phyloP scores from a whole-genome alignment of 177 flowering plant species.

The Telopea speciosissima region DNA sequence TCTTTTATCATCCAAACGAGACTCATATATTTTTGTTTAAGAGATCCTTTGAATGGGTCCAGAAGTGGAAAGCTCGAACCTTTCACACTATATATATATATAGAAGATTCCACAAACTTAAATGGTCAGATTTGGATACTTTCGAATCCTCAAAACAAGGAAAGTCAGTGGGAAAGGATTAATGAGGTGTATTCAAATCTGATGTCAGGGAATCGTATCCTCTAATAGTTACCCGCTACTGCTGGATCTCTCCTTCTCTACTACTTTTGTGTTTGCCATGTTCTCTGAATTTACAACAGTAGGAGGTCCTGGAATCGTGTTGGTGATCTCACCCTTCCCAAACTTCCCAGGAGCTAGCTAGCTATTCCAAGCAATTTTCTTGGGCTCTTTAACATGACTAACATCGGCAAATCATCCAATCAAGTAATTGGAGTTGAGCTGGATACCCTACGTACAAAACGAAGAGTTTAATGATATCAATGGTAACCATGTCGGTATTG shows the following conservation, averaged over 20 bases:
- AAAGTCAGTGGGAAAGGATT: no score
- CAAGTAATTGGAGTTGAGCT: constrained; percentile 35
- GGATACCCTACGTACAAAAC: constrained; percentile 28
- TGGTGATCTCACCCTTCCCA: constrained; percentile 24
- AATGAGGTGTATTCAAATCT: no score
- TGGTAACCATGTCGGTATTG: constrained; percentile 39
- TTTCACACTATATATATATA: no score
- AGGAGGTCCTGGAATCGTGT: constrained; percentile 34
- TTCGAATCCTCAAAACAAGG: no score
- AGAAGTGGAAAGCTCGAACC: no score
- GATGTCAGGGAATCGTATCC: no score
- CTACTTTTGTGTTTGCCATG: constrained; percentile 33
- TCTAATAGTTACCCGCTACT: no score
- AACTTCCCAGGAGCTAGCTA: constrained; percentile 21
- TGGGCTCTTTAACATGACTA: constrained; percentile 23
- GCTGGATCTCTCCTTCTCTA: constrained; percentile 29
- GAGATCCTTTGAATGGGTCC: no score
- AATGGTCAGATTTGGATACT: no score
- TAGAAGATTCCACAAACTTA: no score
- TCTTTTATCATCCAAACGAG: no score
- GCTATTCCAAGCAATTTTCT: constrained; percentile 14
- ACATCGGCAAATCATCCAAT: constrained; percentile 13
- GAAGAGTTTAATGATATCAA: background rate
- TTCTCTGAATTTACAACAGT: constrained; percentile 3
- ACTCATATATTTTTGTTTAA: no score